Base-by-base conservation (phyloP, 108 stramenopile species). In the Asterionellopsis glacialis region DNA sequence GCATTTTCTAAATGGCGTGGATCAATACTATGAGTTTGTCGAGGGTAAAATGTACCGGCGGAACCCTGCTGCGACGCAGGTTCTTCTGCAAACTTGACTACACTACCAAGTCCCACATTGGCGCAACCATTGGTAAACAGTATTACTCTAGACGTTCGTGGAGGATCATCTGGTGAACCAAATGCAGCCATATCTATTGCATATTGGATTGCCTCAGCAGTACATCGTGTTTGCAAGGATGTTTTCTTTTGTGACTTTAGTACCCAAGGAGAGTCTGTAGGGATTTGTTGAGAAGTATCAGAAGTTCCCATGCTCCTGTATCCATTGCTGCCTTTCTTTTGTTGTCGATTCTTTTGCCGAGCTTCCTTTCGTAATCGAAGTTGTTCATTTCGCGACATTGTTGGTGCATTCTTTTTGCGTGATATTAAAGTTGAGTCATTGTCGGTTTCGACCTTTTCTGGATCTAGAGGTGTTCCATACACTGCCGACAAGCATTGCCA, bases 71-170 rank as follows among this genome's bases (percentile, higher is more conserved):
- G 59, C 7, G 2, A 7, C 7, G 33, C 5, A 5, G 7, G 18
- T 12, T 49, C 54, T 9, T 57, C 25, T 3, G 28, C 38, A 16
- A 40, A 4, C 41, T 39, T 27, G 11, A 79, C 72, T 1, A 79
- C 72, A 51, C 51, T 77, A 0, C 75, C 82, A 55, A 59, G 68
- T n/a, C 82, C 82, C 15, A 62, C 25, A 53, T 83, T 83, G 50
- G 76, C 70, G 50, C 75, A 79, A 12, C 82, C 82, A 55, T 83
- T 80, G 21, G 82, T 83, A 68, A 79, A 83, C 19, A 83, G 41
- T 1, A 83, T n/a, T 27, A 83, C 60, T n/a, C 72, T 57, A 15
- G 75, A 68, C 22, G 69, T 74, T 6, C 61, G 47, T 42, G 61
- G 42, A 7, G 61, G 42, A 6, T 63, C 42, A 0, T 23, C 15